These are phyloP conservation scores for Avena sativa DNA, from an alignment of 176 grass and related monocot genomes.

Conservation along the genomic window DNA sequence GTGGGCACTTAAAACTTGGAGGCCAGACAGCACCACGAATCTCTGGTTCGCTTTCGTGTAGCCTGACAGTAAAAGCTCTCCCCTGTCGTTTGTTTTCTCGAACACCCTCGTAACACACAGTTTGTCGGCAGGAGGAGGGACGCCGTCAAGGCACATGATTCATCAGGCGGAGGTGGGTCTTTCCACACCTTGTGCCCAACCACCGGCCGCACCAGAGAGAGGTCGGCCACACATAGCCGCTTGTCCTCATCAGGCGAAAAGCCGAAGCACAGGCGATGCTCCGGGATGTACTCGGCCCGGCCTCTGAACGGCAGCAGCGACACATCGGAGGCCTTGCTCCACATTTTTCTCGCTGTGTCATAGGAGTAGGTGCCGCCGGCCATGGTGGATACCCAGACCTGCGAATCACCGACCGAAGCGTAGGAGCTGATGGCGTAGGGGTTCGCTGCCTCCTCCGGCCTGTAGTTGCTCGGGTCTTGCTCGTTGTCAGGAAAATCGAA, in stretches of 20 bases:
- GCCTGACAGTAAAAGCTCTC: not conserved
- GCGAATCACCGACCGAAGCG: not conserved
- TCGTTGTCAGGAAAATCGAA: not conserved
- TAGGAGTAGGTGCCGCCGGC: not conserved
- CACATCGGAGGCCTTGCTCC: not conserved
- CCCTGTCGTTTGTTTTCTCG: not conserved
- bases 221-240: not conserved
- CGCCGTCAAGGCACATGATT: not conserved
- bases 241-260: not conserved
- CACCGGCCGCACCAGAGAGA: not conserved
- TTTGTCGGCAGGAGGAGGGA: not conserved
- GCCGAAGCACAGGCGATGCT: conserved; percentile 15
- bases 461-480: not conserved
- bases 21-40: not conserved
- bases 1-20: not conserved
- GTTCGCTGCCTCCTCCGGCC: not conserved
- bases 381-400: not conserved
- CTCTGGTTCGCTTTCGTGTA: too few relatives aligned
- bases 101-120: not conserved
- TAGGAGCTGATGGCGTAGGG: not conserved
- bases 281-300: not conserved
- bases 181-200: not conserved
- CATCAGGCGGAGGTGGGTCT: not conserved
- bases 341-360: not conserved
- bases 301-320: not conserved